These are phyloP conservation scores for Saururus chinensis DNA, from an alignment of 164 flowering plant species.

Conservation along the genomic window DNA sequence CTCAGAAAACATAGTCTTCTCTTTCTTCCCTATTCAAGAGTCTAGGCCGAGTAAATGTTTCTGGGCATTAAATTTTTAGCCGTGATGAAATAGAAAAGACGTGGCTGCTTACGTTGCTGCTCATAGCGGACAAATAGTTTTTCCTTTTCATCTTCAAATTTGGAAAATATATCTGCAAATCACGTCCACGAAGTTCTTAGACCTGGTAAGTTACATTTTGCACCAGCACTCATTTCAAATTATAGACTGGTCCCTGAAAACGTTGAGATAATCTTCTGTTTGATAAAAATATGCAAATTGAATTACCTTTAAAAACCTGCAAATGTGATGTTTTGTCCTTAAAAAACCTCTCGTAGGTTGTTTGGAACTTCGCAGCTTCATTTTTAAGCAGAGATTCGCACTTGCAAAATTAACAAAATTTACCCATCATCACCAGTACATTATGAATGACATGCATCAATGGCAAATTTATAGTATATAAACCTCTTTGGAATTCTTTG, in stretches of 20 bases:
- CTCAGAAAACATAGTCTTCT: slow-evolving; percentile 60
- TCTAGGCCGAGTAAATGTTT: background rate
- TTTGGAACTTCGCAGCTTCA: slow-evolving; percentile 65
- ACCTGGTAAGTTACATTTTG: background rate
- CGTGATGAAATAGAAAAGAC: background rate
- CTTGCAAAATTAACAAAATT: slow-evolving; percentile 17
- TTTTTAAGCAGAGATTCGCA: slow-evolving; percentile 65
- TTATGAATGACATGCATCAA: no score
- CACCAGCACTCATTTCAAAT: background rate
- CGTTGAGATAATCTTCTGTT: no score
- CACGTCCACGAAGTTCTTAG: background rate
- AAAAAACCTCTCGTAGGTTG: slow-evolving; percentile 52
- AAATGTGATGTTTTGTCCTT: slow-evolving; percentile 62
- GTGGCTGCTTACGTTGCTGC: slow-evolving; percentile 54
- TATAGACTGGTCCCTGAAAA: background rate
- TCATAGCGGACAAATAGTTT: slow-evolving; percentile 58
- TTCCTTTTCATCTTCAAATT: slow-evolving; percentile 77
- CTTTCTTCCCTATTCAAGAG: slow-evolving; percentile 62
- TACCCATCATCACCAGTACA: background rate
- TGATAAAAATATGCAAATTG: no score
- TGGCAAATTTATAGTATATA: background rate
- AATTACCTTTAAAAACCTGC: slow-evolving; percentile 64
- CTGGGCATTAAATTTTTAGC: background rate
- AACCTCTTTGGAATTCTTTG: slow-evolving; percentile 89
- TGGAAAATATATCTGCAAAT: slow-evolving; percentile 60